phyloP scores from a whole-genome alignment of 2,329 filamentous ascomycete genomes.

The Xylaria arbuscula region DNA sequence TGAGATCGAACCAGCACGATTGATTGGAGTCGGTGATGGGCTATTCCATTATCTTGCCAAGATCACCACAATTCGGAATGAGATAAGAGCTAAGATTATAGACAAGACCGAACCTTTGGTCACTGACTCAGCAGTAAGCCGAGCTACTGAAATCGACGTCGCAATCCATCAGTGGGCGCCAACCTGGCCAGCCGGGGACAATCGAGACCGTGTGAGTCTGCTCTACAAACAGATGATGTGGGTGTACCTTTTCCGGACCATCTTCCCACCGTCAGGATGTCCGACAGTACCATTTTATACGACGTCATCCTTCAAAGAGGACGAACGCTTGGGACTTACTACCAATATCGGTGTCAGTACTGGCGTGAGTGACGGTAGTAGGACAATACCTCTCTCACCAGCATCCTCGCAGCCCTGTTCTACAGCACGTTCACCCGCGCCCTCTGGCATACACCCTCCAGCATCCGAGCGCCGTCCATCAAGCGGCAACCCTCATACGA shows the following conservation, averaged over 20 bases:
- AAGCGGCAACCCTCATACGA: conserved; percentile 26
- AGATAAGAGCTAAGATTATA: conserved; percentile 75
- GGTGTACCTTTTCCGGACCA: conserved; percentile 71
- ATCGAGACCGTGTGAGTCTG: conserved; percentile 65
- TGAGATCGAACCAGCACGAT: conserved; percentile 61
- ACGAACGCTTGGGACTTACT: neutral
- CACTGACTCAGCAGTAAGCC: conserved; percentile 77
- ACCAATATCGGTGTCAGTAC: neutral
- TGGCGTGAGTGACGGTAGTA: conserved; percentile 20
- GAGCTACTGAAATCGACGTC: conserved; percentile 79
- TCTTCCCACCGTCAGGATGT: conserved; percentile 62
- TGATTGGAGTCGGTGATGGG: conserved; percentile 85
- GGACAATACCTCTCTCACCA: conserved; percentile 33
- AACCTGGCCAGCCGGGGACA: conserved; percentile 66
- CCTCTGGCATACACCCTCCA: conserved; percentile 9
- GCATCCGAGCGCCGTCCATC: conserved; percentile 34
- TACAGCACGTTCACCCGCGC: conserved; percentile 29
- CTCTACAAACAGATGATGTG: conserved; percentile 75
- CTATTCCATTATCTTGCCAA: conserved; percentile 82
- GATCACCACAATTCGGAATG: conserved; percentile 81
- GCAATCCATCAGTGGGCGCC: conserved; percentile 81
- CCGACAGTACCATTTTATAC: conserved; percentile 38
- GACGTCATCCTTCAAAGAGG: conserved; percentile 34
- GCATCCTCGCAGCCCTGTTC: conserved; percentile 33
- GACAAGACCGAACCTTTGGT: conserved; percentile 73